A percentile compares a stretch with the other conserved stretches of the same genome.
phyloP scores from a whole-genome alignment of 2,329 filamentous ascomycete species.

The Arthrobotrys sphaeroides region DNA sequence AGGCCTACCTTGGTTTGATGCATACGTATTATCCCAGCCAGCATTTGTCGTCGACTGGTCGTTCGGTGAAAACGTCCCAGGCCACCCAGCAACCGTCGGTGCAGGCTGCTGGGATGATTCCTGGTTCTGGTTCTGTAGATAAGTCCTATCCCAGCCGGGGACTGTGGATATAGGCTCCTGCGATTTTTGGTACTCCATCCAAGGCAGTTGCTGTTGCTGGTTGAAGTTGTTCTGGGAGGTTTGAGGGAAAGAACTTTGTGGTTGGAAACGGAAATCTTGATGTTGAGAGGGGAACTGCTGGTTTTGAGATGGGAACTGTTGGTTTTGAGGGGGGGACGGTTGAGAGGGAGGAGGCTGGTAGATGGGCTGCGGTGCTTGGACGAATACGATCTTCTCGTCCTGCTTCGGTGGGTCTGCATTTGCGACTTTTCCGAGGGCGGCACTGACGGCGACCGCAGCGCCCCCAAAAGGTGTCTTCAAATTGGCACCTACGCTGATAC shows the following conservation, averaged over 20 bases:
- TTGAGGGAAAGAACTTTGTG: background rate
- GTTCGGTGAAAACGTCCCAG: too few relatives aligned
- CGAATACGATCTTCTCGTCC: constrained; percentile 1
- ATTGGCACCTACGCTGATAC: background rate
- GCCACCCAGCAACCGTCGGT: too few relatives aligned
- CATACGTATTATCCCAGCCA: too few relatives aligned
- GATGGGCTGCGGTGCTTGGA: background rate
- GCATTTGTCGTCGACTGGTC: too few relatives aligned
- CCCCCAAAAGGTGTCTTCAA: background rate
- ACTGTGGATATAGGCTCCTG: background rate
- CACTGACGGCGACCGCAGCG: background rate
- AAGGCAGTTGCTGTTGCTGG: background rate
- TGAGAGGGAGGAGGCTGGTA: background rate
- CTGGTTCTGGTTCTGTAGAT: background rate
- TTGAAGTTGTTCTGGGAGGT: background rate
- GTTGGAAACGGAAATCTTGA: background rate
- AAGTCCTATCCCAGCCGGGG: background rate
- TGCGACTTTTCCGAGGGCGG: constrained; percentile 1
- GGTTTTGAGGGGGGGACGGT: background rate
- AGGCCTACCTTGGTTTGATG: too few relatives aligned
- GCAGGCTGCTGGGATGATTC: background rate
- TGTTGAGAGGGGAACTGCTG: background rate
- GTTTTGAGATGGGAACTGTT: background rate
- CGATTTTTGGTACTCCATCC: background rate
- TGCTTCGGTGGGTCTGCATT: background rate